Base-by-base conservation (phyloP, 2,329 filamentous ascomycete genomes). In the Aspergillus brasiliensis region DNA sequence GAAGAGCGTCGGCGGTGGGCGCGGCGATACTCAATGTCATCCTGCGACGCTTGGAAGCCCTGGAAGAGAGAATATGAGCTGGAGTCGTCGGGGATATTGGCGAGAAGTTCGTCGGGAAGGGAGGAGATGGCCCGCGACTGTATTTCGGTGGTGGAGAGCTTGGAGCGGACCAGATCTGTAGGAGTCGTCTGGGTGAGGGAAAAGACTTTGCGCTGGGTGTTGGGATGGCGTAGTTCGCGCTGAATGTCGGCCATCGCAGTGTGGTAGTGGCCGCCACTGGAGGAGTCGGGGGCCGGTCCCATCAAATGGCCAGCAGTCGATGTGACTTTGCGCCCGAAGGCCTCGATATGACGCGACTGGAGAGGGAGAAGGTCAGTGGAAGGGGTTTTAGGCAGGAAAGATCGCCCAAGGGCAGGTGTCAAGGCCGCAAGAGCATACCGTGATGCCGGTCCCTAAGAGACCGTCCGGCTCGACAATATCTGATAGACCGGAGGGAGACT, bases 31-130 rank as follows among this genome's bases (percentile, higher is more conserved):
- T 89, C 86, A 56, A 72, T 76, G 57, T 80, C 81, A 51, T 82
- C 79, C 58, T 95, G 83, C 64, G 88, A 93, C 51, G 94, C 95
- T 78, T 96, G 89, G 77, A 99, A 99, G 66, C 95, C 95, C 76
- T 99, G 91, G 76, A 99, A 98, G 47, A 99, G 83, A 42, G 93
- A 97, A 79, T 96, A 99, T 15, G 88, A 82, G 77, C 91, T 96
- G 21, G 89, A 88, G 73, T 89, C 85, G 62, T 96, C 92, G 67
- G 95, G 95, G 53, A 97, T 94, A 74, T 97, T 93, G 66, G 83
- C 82, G 49, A 99, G 86, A 67, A 99, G 85, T 63, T 97, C 93
- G 77, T 99, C 94, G 52, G 95, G 88, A 37, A 99, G 83, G 73
- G 91, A 93, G 47, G 92, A 88, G 58, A 98, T 80, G 51, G 95